Evolutionary conservation across 1,284 basidiomycete species (phyloP), one percentile per base, ranked within the genome.

Genomic region (Butyriboletus appendiculatus): DNA sequence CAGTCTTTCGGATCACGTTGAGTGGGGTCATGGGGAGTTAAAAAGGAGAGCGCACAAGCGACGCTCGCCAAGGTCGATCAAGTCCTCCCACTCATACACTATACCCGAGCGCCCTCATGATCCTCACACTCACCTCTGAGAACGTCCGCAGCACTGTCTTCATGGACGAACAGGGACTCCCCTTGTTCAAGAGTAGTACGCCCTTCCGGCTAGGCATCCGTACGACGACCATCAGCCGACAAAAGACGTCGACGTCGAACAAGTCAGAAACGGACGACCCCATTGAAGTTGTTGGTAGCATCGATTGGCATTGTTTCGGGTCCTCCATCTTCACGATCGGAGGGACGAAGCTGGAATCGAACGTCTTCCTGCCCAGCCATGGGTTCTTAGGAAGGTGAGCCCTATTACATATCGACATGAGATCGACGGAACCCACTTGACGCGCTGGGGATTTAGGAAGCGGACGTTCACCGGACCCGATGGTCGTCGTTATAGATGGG

Each of bases 401-500:
- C 12, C n/a, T 5, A 2, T 22, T 9, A 7, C 22, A 18, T 14
- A 14, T 37, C 24, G 9, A 33, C 18, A 15, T 38, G 20, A 4
- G 15, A 45, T 24, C 22, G 24, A 42, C 5, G 38, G 4, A 1
- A 24, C 26, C 52, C 33, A 5, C 30, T 11, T 42, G 5, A 24
- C 18, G 5, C 7, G 16, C 5, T 24, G 10, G 9, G 26, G 0
- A 1, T 39, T 10, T 32, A 70, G 67, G 26, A 72, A 59, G 18
- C 62, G 58, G 12, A 68, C 67, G 2, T 68, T 72, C 42, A 62
- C 42, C 5, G 67, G 64, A 2, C 63, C 55, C 0, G 68, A 70
- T 18, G 59, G 52, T 12, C 55, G 53, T 34, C 42, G 5, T 16
- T 70, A 69, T 41, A 45, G 61, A 51, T 69, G 68, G 69, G 62